Evolutionary conservation across 2,329 filamentous ascomycete species (phyloP).

Genomic region (Sclerotinia glacialis): DNA sequence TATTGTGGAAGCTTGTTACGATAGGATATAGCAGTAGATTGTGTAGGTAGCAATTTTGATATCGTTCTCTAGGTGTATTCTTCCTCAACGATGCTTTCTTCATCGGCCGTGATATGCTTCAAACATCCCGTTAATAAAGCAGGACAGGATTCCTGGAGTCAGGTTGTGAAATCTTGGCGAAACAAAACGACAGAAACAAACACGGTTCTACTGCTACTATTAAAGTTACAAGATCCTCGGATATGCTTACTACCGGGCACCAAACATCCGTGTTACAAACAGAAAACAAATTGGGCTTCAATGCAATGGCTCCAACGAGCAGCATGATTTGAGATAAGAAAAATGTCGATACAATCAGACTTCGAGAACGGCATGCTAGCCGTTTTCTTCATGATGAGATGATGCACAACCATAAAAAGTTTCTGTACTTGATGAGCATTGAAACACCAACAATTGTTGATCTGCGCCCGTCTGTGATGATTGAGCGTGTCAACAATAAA

Average conservation of each 20-base stretch:
- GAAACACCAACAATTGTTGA: background rate
- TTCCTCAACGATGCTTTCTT: too few species aligned
- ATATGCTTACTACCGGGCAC: background rate
- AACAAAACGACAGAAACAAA: background rate
- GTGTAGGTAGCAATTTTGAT: conserved; percentile 6
- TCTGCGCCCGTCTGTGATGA: background rate
- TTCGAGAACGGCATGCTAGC: too few species aligned
- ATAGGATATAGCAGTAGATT: background rate
- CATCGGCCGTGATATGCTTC: too few species aligned
- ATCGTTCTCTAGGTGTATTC: background rate
- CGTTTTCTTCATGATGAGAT: too few species aligned
- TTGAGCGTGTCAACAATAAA: background rate
- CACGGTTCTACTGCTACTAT: background rate
- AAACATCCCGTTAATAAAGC: background rate
- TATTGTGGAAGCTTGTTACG: background rate
- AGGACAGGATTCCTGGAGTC: background rate
- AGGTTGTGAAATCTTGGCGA: background rate
- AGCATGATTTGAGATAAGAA: too few species aligned
- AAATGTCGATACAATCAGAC: too few species aligned
- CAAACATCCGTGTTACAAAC: background rate
- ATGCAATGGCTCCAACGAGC: background rate
- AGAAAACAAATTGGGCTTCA: background rate
- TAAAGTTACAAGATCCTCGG: conserved; percentile 1
- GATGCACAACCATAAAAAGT: too few species aligned
- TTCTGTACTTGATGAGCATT: too few species aligned